Percentiles rank a stretch among this genome's conserved stretches.
Evolutionary conservation across 768 basidiomycete species (phyloP).

Genomic region (Lentinula sp.): DNA sequence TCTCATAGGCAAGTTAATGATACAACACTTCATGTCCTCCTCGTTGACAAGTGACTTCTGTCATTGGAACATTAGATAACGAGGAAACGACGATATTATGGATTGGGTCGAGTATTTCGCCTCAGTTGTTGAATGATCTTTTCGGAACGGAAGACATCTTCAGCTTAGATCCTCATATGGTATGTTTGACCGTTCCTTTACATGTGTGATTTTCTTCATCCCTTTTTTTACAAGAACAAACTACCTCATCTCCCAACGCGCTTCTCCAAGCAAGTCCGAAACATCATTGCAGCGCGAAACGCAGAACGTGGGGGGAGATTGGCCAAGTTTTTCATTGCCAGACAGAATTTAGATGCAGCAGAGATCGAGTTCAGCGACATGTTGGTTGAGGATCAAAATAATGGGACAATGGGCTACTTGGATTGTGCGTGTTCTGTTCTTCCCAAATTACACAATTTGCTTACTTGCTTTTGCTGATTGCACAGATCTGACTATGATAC

Average conservation of each 20-base stretch:
- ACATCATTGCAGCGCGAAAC: slow-evolving; percentile 70
- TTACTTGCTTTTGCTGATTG: not conserved
- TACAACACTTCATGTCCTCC: slow-evolving; percentile 3
- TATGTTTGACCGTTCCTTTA: slow-evolving; percentile 25
- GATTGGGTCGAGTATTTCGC: slow-evolving; percentile 80
- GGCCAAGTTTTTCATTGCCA: slow-evolving; percentile 66
- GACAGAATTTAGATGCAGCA: slow-evolving; percentile 88
- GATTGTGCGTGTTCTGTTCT: slow-evolving; percentile 61
- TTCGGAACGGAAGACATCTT: slow-evolving; percentile 80
- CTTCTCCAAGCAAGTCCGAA: slow-evolving; percentile 79
- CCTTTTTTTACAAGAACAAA: slow-evolving; percentile 40
- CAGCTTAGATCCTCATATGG: slow-evolving; percentile 62
- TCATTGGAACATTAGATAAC: slow-evolving; percentile 53
- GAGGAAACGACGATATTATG: slow-evolving; percentile 85
- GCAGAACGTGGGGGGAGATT: slow-evolving; percentile 44
- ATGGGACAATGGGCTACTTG: slow-evolving; percentile 86
- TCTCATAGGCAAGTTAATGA: slow-evolving; percentile 59
- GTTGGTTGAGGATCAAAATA: slow-evolving; percentile 96
- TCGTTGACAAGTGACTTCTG: not conserved
- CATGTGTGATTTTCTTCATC: slow-evolving; percentile 5
- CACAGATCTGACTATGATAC: slow-evolving; percentile 41
- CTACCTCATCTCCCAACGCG: slow-evolving; percentile 69
- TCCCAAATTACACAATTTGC: not conserved
- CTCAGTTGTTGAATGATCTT: slow-evolving; percentile 75
- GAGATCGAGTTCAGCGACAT: slow-evolving; percentile 97